Conservation (phyloP, 2,329 filamentous ascomycete species). For the Fusarium vanettenii region DNA sequence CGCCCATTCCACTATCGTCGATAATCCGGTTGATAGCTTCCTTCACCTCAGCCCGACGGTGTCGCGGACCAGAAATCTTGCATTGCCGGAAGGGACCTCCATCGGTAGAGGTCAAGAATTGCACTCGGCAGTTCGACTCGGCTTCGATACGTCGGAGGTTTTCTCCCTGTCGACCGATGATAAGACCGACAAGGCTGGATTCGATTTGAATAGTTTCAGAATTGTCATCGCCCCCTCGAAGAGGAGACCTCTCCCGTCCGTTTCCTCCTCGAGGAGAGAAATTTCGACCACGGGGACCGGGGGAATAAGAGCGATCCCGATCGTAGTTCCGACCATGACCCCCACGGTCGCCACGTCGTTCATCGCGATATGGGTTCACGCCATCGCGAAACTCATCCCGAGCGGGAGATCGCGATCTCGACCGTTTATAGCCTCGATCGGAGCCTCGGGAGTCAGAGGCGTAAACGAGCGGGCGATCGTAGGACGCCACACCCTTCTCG, state of each 20-base stretch:
- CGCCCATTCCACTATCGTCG: conserved; percentile 74
- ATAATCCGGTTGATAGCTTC: conserved; percentile 88
- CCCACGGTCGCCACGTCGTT: conserved; percentile 73
- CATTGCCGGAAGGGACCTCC: conserved; percentile 82
- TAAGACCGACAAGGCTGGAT: conserved; percentile 86
- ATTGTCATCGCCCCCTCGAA: conserved; percentile 71
- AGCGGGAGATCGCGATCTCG: conserved; percentile 79
- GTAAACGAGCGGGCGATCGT: conserved; percentile 67
- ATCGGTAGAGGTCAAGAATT: conserved; percentile 84
- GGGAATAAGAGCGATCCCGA: conserved; percentile 80
- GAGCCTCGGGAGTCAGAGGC: conserved; percentile 49
- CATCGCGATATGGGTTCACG: conserved; percentile 86
- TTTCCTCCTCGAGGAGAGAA: conserved; percentile 70
- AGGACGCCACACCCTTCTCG: conserved; percentile 77
- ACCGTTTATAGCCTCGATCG: conserved; percentile 67
- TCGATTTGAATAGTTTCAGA: conserved; percentile 88
- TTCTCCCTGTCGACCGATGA: conserved; percentile 91
- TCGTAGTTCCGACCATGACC: conserved; percentile 53
- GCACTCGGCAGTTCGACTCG: conserved; percentile 85
- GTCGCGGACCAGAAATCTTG: conserved; percentile 81
- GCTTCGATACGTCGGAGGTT: conserved; percentile 87
- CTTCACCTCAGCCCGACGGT: conserved; percentile 81
- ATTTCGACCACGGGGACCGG: conserved; percentile 63
- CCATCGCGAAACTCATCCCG: conserved; percentile 80
- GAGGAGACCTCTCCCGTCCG: conserved; percentile 70